Percentiles rank a stretch among this genome's conserved stretches.
Evolutionary conservation across 495 filamentous ascomycete species (phyloP).

Genomic region (Annulohypoxylon moriforme): DNA sequence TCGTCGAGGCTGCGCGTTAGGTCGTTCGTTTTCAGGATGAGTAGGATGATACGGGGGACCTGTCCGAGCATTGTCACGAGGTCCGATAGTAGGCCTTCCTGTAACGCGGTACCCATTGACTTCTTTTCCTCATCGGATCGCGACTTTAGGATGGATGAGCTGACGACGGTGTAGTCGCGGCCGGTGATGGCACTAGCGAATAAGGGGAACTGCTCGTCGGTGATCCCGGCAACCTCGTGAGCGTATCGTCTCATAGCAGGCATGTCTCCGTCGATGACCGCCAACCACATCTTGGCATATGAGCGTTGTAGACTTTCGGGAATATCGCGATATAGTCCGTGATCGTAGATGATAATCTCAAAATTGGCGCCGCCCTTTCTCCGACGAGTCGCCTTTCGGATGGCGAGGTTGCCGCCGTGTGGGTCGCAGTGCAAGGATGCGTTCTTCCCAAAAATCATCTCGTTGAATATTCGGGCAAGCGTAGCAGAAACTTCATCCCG

Average conservation of each 20-base stretch:
- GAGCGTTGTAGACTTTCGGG: constrained; percentile 78
- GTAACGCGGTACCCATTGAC: constrained; percentile 80
- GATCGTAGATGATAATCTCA: constrained; percentile 97
- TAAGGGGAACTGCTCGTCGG: constrained; percentile 91
- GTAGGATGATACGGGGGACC: constrained; percentile 89
- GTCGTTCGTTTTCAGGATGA: constrained; percentile 99
- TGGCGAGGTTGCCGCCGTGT: constrained; percentile 96
- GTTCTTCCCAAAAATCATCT: constrained; percentile 96
- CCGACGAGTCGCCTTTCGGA: constrained; percentile 74
- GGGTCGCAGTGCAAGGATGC: constrained; percentile 97
- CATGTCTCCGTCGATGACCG: constrained; percentile 90
- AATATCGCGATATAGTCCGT: constrained; percentile 96
- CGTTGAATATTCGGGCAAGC: constrained; percentile 93
- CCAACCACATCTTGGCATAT: constrained; percentile 98
- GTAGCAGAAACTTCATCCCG: constrained; percentile 97
- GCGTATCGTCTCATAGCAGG: constrained; percentile 87
- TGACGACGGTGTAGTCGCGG: constrained; percentile 83
- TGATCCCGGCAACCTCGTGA: constrained; percentile 86
- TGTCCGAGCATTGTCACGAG: constrained; percentile 88
- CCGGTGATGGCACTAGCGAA: constrained; percentile 98
- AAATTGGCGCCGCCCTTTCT: constrained; percentile 75
- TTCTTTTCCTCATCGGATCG: constrained; percentile 81
- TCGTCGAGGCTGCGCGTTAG: constrained; percentile 95
- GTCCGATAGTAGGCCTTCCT: constrained; percentile 87
- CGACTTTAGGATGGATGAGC: constrained; percentile 67